Percentiles rank a stretch among this genome's conserved stretches.
Conservation (phyloP, 2,329 filamentous ascomycete species). For the Epichloe gansuensis region DNA sequence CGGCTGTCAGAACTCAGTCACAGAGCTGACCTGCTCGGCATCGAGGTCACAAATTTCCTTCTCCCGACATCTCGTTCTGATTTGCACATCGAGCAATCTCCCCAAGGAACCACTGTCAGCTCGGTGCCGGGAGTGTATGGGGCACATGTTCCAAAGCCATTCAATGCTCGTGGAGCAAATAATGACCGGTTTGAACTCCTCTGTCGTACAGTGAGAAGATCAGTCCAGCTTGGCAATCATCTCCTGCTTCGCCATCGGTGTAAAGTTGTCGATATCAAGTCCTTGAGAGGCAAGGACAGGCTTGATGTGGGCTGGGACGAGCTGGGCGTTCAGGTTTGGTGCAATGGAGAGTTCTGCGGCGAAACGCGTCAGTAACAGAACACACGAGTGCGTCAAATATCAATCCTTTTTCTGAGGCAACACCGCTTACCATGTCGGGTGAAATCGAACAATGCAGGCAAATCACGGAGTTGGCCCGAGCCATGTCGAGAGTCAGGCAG, state of each 20-base stretch:
- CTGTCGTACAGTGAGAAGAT: conserved; percentile 25
- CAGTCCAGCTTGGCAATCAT: conserved; percentile 98
- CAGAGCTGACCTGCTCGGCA: conserved; percentile 11
- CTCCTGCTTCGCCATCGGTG: conserved; percentile 80
- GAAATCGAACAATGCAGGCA: conserved; percentile 88
- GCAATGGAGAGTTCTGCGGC: conserved; percentile 84
- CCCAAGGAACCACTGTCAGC: conserved; percentile 15
- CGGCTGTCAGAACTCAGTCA: conserved; percentile 5
- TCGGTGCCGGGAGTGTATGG: conserved; percentile 18
- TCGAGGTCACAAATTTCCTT: conserved; percentile 17
- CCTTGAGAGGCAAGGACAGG: conserved; percentile 62
- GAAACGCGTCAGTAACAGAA: background rate
- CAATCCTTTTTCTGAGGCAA: background rate
- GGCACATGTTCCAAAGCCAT: conserved; percentile 18
- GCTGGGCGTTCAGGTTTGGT: conserved; percentile 71
- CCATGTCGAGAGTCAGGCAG: conserved; percentile 90
- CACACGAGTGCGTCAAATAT: background rate
- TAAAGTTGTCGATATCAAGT: conserved; percentile 89
- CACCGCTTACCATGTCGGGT: conserved; percentile 68
- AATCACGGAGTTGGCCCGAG: conserved; percentile 64
- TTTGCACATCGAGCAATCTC: conserved; percentile 14
- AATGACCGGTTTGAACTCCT: conserved; percentile 20
- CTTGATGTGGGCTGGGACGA: conserved; percentile 76
- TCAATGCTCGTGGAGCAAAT: conserved; percentile 19
- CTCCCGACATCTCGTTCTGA: conserved; percentile 17